Percentiles rank a stretch among this genome's conserved stretches.
Evolutionary conservation across 2,329 filamentous ascomycete genomes (phyloP).

Genomic region (Cladosporium sp.): DNA sequence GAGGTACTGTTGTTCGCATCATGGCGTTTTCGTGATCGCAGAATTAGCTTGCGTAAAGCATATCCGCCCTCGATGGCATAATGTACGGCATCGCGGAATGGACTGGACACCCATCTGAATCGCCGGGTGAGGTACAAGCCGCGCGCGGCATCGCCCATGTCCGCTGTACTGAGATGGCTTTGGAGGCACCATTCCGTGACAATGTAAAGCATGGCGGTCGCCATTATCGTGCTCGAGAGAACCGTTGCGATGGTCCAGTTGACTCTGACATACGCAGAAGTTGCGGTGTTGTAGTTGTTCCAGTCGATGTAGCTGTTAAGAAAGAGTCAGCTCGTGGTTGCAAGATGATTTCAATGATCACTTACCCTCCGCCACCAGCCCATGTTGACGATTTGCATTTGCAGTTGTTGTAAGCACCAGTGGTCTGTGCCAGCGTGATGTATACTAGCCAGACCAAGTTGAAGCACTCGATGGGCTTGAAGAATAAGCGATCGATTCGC

Average conservation of each 20-base stretch:
- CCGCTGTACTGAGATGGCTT: conserved; percentile 31
- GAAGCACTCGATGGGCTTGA: conserved; percentile 32
- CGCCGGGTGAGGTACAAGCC: conserved; percentile 16
- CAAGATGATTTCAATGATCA: background rate
- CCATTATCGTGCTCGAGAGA: conserved; percentile 30
- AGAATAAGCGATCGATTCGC: conserved; percentile 25
- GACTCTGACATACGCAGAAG: conserved; percentile 23
- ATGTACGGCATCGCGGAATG: conserved; percentile 5
- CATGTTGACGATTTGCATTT: conserved; percentile 38
- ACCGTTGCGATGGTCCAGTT: conserved; percentile 34
- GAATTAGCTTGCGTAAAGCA: background rate
- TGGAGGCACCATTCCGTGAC: conserved; percentile 38
- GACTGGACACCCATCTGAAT: conserved; percentile 14
- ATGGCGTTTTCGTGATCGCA: background rate
- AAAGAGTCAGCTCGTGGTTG: background rate
- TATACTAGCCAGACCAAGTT: conserved; percentile 38
- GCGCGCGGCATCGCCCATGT: conserved; percentile 11
- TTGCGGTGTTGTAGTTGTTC: conserved; percentile 30
- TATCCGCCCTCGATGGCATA: conserved; percentile 2
- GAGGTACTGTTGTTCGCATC: background rate
- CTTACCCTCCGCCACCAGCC: conserved; percentile 23
- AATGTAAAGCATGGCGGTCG: conserved; percentile 33
- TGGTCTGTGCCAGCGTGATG: conserved; percentile 39
- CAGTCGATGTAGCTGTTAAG: conserved; percentile 38
- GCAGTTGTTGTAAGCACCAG: conserved; percentile 41